Percentiles rank a stretch among this genome's conserved stretches.
phyloP scores from a whole-genome alignment of 768 basidiomycete genomes.

The Boletus rubroflammeus region DNA sequence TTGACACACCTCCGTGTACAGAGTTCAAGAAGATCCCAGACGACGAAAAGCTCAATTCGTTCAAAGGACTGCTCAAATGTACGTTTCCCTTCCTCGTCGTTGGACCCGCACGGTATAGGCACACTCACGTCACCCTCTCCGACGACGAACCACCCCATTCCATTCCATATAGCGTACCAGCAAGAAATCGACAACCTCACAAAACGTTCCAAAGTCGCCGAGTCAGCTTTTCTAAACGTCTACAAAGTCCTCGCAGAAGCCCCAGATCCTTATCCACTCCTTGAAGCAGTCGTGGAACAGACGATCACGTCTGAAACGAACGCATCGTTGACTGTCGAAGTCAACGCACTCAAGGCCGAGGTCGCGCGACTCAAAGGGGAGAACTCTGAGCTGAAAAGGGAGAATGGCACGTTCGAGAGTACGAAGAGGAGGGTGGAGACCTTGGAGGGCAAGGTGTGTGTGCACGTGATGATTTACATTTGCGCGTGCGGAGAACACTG shows the following conservation, averaged over 20 bases:
- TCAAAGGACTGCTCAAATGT: conserved; percentile 92
- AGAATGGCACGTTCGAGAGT: conserved; percentile 58
- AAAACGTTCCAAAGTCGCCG: conserved; percentile 85
- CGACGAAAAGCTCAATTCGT: conserved; percentile 77
- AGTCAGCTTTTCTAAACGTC: conserved; percentile 94
- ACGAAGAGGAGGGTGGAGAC: conserved; percentile 76
- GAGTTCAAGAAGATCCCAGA: conserved; percentile 97
- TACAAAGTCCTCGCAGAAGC: conserved; percentile 97
- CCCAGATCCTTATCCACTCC: conserved; percentile 94
- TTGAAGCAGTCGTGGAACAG: conserved; percentile 96
- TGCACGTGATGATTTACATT: not conserved
- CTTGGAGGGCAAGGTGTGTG: conserved; percentile 74
- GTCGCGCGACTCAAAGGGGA: conserved; percentile 73
- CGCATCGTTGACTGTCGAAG: conserved; percentile 51
- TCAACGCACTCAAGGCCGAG: conserved; percentile 70
- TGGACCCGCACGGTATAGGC: not conserved
- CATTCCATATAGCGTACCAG: conserved; percentile 72
- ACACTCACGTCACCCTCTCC: too few relatives aligned
- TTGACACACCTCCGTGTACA: conserved; percentile 28
- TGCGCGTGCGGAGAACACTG: not conserved
- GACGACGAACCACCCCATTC: not conserved
- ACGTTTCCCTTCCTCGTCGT: conserved; percentile 9
- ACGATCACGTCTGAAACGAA: conserved; percentile 64
- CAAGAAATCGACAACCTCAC: conserved; percentile 95
- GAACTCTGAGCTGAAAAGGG: conserved; percentile 76